Conservation (phyloP, 495 filamentous ascomycete genomes). For the Penicillium turbatum region DNA sequence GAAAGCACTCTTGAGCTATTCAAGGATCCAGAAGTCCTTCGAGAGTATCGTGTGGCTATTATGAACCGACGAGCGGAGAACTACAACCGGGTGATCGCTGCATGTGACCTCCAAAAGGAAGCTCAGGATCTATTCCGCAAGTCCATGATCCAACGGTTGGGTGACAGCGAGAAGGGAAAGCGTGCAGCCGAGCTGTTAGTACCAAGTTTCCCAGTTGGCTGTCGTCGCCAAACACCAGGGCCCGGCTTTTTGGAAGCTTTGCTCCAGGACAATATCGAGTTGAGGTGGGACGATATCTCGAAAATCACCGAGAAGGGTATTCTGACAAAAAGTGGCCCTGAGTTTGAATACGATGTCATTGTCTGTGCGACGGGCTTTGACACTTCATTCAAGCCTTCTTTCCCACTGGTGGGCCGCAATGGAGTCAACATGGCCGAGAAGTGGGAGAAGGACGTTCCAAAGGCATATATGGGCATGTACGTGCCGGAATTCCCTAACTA, state of each 20-base stretch:
- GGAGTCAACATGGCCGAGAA: conserved; percentile 22
- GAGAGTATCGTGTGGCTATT: background rate
- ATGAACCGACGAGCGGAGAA: background rate
- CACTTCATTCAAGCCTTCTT: conserved; percentile 30
- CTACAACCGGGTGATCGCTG: background rate
- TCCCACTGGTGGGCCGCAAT: conserved; percentile 28
- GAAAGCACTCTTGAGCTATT: background rate
- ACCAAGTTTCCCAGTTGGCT: conserved; percentile 20
- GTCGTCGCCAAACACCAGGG: conserved; percentile 37
- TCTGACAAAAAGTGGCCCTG: conserved; percentile 17
- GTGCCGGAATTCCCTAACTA: conserved; percentile 40
- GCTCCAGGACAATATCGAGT: conserved; percentile 41
- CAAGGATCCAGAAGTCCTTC: conserved; percentile 2
- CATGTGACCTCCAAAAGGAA: background rate
- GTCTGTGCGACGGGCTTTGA: conserved; percentile 50
- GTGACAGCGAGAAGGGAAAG: conserved; percentile 2
- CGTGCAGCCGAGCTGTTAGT: conserved; percentile 31
- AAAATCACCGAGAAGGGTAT: conserved; percentile 46
- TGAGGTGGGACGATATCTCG: conserved; percentile 44
- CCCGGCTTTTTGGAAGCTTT: conserved; percentile 39
- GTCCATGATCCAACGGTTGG: background rate
- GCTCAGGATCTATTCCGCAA: background rate
- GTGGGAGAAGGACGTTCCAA: conserved; percentile 16
- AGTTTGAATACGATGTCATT: conserved; percentile 40
- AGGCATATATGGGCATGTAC: conserved; percentile 35